Evolutionary conservation across 148 eudicot species (phyloP), one percentile per base, ranked within the genome.

Genomic region (Chenopodium formosanum): DNA sequence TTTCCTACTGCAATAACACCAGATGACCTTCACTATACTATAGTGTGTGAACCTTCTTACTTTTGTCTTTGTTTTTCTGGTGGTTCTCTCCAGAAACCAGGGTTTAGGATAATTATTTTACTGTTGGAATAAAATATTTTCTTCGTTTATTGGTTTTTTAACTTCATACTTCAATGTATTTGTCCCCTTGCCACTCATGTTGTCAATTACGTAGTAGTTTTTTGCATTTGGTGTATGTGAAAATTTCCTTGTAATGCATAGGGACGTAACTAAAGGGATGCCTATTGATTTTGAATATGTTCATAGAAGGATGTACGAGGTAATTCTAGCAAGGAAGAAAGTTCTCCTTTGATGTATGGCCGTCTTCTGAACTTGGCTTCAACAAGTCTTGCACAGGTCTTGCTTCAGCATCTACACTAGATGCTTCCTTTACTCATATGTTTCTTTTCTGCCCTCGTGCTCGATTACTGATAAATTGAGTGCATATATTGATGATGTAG

Each of bases 321-420:
- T 79, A 74, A 46, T 78, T 9, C 79, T 67, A 58, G 65, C 31
- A 84, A 73, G 44, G 81, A 85, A 44, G 85, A 37, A 60, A 81
- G 86, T 73, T 74, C 80, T 64, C 85, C 90, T 7, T 81, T 87
- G 46, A 82, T 93, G 98, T 92, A 95, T 84, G 87, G 81, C 10
- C 90, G 94, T 62, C 94, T 95, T 23, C 68, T 90, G 27, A 85
- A 88, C 62, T 85, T 92, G 86, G 97, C 97, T 73, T 83, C 92
- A 40, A 77, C 82, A 70, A 83, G 90, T 85, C 92, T 90, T 79
- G 83, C 86, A 65, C 89, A 95, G 97, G 97, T 93, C 81, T 53
- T 71, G 79, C 69, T 84, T 79, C 68, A 47, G 65, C 32, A 40
- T 58, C 32, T 37, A 23, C 19, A 72, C 53, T 46, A 46, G 48